Base-by-base conservation (phyloP, 2,329 filamentous ascomycete genomes). In the Colletotrichum falcatum region DNA sequence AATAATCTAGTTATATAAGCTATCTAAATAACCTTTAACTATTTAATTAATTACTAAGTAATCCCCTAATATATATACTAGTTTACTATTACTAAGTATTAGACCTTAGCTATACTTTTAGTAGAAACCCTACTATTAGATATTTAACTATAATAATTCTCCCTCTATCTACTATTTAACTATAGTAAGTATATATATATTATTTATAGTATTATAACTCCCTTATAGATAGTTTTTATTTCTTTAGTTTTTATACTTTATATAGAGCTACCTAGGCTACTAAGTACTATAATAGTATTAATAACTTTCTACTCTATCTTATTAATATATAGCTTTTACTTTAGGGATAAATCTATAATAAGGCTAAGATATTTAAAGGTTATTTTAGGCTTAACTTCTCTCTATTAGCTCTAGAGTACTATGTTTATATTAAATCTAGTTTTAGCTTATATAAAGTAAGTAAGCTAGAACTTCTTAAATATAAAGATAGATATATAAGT, bases 111-210 rank as follows among this genome's bases (percentile, higher is more conserved):
- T n/a, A n/a, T n/a, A n/a, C n/a, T n/a, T n/a, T n/a, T n/a, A n/a
- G n/a, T n/a, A n/a, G n/a, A n/a, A n/a, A n/a, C n/a, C n/a, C n/a
- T n/a, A n/a, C n/a, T n/a, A n/a, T n/a, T n/a, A n/a, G n/a, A n/a
- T n/a, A n/a, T n/a, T n/a, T n/a, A n/a, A n/a, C n/a, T n/a, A n/a
- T n/a, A n/a, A n/a, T n/a, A n/a, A n/a, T n/a, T n/a, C n/a, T n/a
- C n/a, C n/a, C n/a, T n/a, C n/a, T n/a, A n/a, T n/a, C n/a, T n/a
- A n/a, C n/a, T n/a, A n/a, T n/a, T n/a, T n/a, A n/a, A n/a, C 51
- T 30, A 75, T 5, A 75, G 73, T 46, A 75, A 79, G 61, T 73
- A 77, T 6, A 70, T 73, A 61, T 76, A 78, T 14, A 77, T 66
- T 66, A 78, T 77, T 42, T 77, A 56, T 26, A 63, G 72, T 55